Conservation (phyloP, 352 stramenopile genomes). For the Globisporangium abappressorium region DNA sequence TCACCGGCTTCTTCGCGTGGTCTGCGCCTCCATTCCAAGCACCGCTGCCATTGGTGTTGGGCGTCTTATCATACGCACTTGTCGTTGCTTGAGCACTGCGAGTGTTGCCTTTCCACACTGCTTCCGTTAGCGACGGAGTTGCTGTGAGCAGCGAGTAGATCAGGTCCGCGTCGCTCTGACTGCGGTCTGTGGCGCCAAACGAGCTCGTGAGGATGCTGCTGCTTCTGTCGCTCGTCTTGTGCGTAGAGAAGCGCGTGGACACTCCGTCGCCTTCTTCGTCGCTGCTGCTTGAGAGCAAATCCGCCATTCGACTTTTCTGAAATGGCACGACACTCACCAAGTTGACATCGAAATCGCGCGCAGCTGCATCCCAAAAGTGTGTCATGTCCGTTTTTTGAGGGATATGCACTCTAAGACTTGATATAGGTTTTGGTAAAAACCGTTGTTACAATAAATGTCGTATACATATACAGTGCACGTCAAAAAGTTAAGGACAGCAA, state of each 20-base stretch:
- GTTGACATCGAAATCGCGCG: no score
- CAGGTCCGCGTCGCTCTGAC: conserved; percentile 6
- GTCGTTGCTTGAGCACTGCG: neutral
- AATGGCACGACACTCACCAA: no score
- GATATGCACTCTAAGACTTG: no score
- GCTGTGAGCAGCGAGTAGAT: conserved; percentile 11
- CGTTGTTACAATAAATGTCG: no score
- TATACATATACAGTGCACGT: no score
- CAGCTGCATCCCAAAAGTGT: no score
- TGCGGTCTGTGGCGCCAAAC: conserved; percentile 9
- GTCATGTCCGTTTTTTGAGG: no score
- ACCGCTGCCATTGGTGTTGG: neutral
- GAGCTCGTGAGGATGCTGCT: neutral
- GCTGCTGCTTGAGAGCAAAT: conserved; percentile 67
- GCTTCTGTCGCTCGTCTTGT: neutral
- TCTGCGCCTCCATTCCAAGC: neutral
- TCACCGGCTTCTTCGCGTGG: conserved; percentile 40
- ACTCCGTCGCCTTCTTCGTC: conserved; percentile 28
- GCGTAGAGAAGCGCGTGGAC: conserved; percentile 1
- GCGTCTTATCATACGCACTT: neutral
- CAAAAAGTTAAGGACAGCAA: no score
- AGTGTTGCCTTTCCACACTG: conserved; percentile 5
- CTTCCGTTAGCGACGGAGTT: neutral
- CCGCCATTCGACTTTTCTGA: conserved; percentile 13
- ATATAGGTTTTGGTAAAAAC: no score